Percentiles rank a stretch among this genome's conserved stretches.
Evolutionary conservation across 345 rosid genomes (phyloP).

Genomic region (Syzygium grande): DNA sequence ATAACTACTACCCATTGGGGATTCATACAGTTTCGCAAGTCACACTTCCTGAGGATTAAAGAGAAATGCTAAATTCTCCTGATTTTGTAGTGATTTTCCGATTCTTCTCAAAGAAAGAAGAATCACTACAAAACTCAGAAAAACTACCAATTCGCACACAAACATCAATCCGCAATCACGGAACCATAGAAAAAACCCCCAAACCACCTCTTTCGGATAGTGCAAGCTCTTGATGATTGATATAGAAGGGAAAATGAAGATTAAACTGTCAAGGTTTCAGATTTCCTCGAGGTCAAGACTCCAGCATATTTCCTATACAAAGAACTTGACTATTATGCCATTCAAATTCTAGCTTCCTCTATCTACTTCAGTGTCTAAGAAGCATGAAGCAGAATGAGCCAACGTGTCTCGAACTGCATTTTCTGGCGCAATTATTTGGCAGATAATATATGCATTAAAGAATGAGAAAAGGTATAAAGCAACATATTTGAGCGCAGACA

Average conservation of each 20-base stretch:
- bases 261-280: background rate
- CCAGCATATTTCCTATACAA: background rate
- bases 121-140: background rate
- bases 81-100: background rate
- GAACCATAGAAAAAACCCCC: background rate
- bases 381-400: background rate
- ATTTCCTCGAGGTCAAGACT: background rate
- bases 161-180: background rate
- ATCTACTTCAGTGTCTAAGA: background rate
- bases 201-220: background rate
- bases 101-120: background rate
- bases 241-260: background rate
- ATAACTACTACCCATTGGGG: background rate
- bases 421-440: background rate
- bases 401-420: background rate
- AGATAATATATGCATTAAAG: background rate
- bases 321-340: background rate
- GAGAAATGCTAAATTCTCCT: background rate
- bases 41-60: background rate
- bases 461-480: background rate
- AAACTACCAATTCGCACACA: background rate
- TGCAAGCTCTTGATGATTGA: background rate
- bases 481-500: background rate
- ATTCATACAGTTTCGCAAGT: background rate
- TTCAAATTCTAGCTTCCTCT: background rate